Conservation (phyloP, 1,139 yeast genomes). For the Yamadazyma siamensis region DNA sequence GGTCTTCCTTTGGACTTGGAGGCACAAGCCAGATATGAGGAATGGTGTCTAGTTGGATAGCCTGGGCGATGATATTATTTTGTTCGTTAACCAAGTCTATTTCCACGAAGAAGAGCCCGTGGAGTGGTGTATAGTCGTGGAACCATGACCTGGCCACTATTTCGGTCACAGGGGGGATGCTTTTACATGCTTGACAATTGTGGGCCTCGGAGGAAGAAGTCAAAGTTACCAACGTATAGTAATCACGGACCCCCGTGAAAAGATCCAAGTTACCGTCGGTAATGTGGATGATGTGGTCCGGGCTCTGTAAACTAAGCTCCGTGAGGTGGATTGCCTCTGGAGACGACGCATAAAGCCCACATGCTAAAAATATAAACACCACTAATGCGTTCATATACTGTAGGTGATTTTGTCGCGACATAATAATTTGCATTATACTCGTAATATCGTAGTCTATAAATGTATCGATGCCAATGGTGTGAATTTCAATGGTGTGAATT, state of each 20-base stretch:
- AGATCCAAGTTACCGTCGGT: slow-evolving; percentile 27
- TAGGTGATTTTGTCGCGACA: no score
- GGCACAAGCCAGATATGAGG: slow-evolving; percentile 69
- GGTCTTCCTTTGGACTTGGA: slow-evolving; percentile 30
- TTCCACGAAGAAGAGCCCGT: slow-evolving; percentile 43
- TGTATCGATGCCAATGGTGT: slow-evolving; percentile 2
- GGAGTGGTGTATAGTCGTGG: slow-evolving; percentile 35
- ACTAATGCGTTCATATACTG: no score
- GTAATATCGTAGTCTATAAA: background rate
- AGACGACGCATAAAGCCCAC: slow-evolving; percentile 2
- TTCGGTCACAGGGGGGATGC: slow-evolving; percentile 5
- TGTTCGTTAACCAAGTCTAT: slow-evolving; percentile 48
- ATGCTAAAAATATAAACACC: no score
- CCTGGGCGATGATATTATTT: slow-evolving; percentile 32
- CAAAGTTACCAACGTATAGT: slow-evolving; percentile 31
- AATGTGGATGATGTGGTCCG: slow-evolving; percentile 26
- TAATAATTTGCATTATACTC: no score
- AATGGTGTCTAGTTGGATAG: slow-evolving; percentile 42
- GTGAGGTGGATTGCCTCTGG: slow-evolving; percentile 13
- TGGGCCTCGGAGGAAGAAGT: slow-evolving; percentile 36
- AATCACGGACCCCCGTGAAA: slow-evolving; percentile 34
- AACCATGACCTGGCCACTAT: slow-evolving; percentile 37
- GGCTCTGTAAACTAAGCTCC: slow-evolving; percentile 14
- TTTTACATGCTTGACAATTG: slow-evolving; percentile 29
- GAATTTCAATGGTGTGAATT: background rate